phyloP scores from a whole-genome alignment of 768 basidiomycete genomes.

The Suillus alpinus region DNA sequence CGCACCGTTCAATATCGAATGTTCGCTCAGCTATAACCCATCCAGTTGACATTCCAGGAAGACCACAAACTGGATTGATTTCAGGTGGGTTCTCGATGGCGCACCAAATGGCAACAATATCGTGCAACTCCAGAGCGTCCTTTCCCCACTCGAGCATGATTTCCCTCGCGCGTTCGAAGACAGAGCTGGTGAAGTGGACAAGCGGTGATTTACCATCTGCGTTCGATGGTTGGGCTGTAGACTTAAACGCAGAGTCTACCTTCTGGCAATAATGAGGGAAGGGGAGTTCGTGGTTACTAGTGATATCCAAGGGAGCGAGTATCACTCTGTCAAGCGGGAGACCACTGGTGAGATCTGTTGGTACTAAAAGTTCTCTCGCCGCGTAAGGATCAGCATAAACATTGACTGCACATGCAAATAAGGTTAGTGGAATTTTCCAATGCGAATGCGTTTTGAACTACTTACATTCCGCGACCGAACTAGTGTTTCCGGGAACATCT shows the following conservation, averaged over 20 bases:
- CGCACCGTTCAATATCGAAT: constrained; percentile 71
- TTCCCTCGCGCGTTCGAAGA: constrained; percentile 71
- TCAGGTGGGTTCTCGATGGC: constrained; percentile 68
- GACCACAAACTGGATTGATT: constrained; percentile 20
- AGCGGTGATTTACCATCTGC: constrained; percentile 53
- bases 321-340: constrained; percentile 67
- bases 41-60: constrained; percentile 37
- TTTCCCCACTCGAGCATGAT: constrained; percentile 79
- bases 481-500: constrained; percentile 87
- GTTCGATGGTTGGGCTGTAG: constrained; percentile 46
- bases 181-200: constrained; percentile 74
- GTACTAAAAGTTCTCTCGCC: constrained; percentile 62
- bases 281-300: constrained; percentile 73
- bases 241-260: constrained; percentile 63
- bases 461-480: constrained; percentile 81
- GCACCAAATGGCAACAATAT: constrained; percentile 88
- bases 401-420: constrained; percentile 51
- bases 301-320: constrained; percentile 78
- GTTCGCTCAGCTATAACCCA: constrained; percentile 55
- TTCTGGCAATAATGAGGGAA: constrained; percentile 57
- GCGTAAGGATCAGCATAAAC: constrained; percentile 88
- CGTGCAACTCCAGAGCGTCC: constrained; percentile 88
- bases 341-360: constrained; percentile 35
- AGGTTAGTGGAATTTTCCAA: background rate
- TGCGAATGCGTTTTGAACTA: constrained; percentile 3